Percentiles rank a stretch among this genome's conserved stretches.
phyloP scores from a whole-genome alignment of 495 filamentous ascomycete genomes.

The Opeltia flavorubescens region DNA sequence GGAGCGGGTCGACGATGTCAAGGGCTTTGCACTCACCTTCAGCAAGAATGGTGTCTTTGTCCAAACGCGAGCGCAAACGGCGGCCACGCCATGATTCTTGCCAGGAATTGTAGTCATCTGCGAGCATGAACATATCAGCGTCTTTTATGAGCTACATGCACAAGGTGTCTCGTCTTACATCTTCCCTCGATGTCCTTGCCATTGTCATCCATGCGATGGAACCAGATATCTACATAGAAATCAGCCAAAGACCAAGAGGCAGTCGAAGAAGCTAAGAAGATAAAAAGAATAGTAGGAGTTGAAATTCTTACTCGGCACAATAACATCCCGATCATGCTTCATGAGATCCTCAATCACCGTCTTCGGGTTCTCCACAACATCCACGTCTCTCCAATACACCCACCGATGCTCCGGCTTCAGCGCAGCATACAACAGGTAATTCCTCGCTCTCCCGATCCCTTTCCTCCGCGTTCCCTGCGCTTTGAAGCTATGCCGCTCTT shows the following conservation, averaged over 20 bases:
- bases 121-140: not conserved
- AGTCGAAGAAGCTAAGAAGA: not conserved
- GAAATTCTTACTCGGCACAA: constrained; percentile 57
- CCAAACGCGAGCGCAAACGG: constrained; percentile 1
- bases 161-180: constrained; percentile 36
- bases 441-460: constrained; percentile 58
- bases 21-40: constrained; percentile 15
- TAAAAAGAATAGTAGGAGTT: too few species aligned
- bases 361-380: constrained; percentile 60
- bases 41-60: constrained; percentile 13
- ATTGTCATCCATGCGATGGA: constrained; percentile 54
- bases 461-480: constrained; percentile 65
- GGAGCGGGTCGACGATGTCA: too few species aligned
- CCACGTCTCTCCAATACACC: constrained; percentile 80
- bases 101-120: constrained; percentile 18
- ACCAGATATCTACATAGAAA: constrained; percentile 57
- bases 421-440: constrained; percentile 56
- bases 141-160: not conserved
- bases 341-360: constrained; percentile 70
- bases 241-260: not conserved
- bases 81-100: constrained; percentile 16
- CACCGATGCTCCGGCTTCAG: constrained; percentile 67
- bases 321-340: constrained; percentile 58
- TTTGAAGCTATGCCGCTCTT: constrained; percentile 54
- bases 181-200: constrained; percentile 62